Percentiles rank a stretch among this genome's conserved stretches.
Evolutionary conservation across 2,329 filamentous ascomycete species (phyloP).

Genomic region (Trichoderma polysporum): DNA sequence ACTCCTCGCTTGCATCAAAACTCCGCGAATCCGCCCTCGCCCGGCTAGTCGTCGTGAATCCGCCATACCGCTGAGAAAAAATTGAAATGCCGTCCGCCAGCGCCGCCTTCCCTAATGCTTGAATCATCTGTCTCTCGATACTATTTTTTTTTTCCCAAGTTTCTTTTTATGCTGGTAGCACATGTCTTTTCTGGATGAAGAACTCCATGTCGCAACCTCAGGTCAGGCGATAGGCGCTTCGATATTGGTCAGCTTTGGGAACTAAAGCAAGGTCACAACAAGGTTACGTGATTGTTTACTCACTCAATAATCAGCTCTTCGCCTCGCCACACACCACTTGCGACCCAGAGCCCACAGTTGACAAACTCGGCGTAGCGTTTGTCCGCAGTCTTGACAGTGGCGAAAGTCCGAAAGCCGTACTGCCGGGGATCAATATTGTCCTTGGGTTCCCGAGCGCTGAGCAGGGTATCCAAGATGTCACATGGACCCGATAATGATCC

Average conservation of each 20-base stretch:
- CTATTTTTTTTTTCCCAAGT: background rate
- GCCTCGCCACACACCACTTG: slow-evolving; percentile 48
- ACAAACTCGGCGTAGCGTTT: slow-evolving; percentile 49
- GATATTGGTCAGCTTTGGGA: slow-evolving; percentile 1
- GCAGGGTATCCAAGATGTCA: slow-evolving; percentile 42
- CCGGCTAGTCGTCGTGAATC: background rate
- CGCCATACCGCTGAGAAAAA: slow-evolving; percentile 1
- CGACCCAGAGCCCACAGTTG: slow-evolving; percentile 52
- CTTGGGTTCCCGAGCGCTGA: slow-evolving; percentile 39
- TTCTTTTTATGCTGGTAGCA: background rate
- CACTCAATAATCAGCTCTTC: slow-evolving; percentile 49
- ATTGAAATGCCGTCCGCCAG: background rate
- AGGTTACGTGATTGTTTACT: slow-evolving; percentile 25
- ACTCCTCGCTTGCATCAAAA: slow-evolving; percentile 23
- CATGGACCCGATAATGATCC: slow-evolving; percentile 49
- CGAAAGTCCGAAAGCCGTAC: slow-evolving; percentile 51
- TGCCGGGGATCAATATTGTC: slow-evolving; percentile 41
- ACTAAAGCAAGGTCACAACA: background rate
- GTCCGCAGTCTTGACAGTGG: slow-evolving; percentile 51
- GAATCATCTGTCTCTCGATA: background rate
- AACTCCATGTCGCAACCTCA: background rate
- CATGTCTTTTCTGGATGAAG: background rate
- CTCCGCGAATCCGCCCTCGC: slow-evolving; percentile 18
- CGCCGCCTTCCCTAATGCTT: slow-evolving; percentile 10
- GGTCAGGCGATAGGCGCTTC: slow-evolving; percentile 25